phyloP scores from a whole-genome alignment of 2,329 filamentous ascomycete species.

The Aspergillus candidus region DNA sequence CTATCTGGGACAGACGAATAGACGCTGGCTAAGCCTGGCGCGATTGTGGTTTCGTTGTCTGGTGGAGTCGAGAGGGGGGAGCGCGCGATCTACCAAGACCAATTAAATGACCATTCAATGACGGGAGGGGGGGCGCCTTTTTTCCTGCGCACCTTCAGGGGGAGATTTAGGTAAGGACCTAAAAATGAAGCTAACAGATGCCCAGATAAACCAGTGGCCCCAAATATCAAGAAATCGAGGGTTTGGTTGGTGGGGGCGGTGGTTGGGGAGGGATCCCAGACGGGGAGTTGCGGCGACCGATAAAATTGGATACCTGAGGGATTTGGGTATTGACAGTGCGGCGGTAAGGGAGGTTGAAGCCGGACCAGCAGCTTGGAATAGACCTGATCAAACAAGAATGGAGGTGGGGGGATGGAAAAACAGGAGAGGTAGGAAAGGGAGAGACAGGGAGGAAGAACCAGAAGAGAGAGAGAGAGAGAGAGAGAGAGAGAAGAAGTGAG shows the following conservation, averaged over 20 bases:
- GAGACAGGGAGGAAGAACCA: slow-evolving; percentile 3
- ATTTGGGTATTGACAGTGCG: too few relatives aligned
- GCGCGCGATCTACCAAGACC: slow-evolving; percentile 21
- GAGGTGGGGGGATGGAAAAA: neutral
- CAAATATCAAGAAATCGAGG: slow-evolving; percentile 5
- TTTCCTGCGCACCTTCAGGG: slow-evolving; percentile 11
- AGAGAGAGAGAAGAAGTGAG: slow-evolving; percentile 6
- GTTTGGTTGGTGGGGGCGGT: slow-evolving; percentile 2
- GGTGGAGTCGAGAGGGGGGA: slow-evolving; percentile 13
- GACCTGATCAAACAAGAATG: slow-evolving; percentile 1
- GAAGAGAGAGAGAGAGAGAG: slow-evolving; percentile 10
- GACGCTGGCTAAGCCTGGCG: slow-evolving; percentile 6
- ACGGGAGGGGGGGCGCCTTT: slow-evolving; percentile 9
- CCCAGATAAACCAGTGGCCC: slow-evolving; percentile 1
- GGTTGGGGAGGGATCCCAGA: neutral
- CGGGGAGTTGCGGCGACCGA: too few relatives aligned
- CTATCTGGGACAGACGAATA: slow-evolving; percentile 7
- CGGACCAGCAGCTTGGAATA: slow-evolving; percentile 14
- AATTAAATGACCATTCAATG: slow-evolving; percentile 20
- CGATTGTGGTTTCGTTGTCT: slow-evolving; percentile 18
- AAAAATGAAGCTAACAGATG: slow-evolving; percentile 3
- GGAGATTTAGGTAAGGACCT: slow-evolving; percentile 9
- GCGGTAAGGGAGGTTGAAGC: slow-evolving; percentile 5
- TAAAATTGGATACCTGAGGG: too few relatives aligned
- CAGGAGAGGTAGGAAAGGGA: neutral